Base-by-base conservation (phyloP, 805 yeast species). In the Yamadazyma nakazawae region DNA sequence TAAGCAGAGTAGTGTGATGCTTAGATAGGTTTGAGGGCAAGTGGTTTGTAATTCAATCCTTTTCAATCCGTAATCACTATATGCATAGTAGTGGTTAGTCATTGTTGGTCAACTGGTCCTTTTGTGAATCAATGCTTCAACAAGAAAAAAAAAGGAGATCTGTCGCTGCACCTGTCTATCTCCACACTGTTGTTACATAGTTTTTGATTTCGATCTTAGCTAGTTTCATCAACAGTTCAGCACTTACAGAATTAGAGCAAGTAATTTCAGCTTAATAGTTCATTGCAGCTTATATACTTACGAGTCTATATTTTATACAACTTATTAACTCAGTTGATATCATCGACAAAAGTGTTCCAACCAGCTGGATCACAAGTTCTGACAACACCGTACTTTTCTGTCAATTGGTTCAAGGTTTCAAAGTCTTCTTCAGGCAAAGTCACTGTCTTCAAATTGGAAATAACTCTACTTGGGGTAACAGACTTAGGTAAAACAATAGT, bases 401-500 rank as follows among this genome's bases (percentile, higher is more conserved):
- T 45, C 46, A 71, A 61, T 12, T 52, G 52, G 54, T 62, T 63
- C 51, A 71, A 61, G 13, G 61, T 54, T 32, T 59, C 65, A 46
- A 69, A 66, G 48, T 70, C 75, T 39, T 64, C 72, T 16, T 63
- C 62, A 21, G 64, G 54, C 54, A 71, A 64, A 16, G 42, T 51
- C 43, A 70, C 55, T 11, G 74, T 68, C 51, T 68, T 57, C 53
- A 68, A 58, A 59, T 74, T 66, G 37, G 67, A 55, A 51, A 64
- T 54, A 50, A 72, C 59, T 59, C 75, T 60, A 11, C 64, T 54
- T 38, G 62, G 67, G 24, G 64, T 61, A 18, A 63, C 68, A 12
- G 74, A 67, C 58, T 68, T 69, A 31, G 74, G 74, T 47, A 69
- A 63, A 9, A 68, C 74, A 34, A 67, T 61, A 4, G 71, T 67